Conservation (phyloP, 225 moss, liverwort and hornwort species). For the Polytrichum commune region DNA sequence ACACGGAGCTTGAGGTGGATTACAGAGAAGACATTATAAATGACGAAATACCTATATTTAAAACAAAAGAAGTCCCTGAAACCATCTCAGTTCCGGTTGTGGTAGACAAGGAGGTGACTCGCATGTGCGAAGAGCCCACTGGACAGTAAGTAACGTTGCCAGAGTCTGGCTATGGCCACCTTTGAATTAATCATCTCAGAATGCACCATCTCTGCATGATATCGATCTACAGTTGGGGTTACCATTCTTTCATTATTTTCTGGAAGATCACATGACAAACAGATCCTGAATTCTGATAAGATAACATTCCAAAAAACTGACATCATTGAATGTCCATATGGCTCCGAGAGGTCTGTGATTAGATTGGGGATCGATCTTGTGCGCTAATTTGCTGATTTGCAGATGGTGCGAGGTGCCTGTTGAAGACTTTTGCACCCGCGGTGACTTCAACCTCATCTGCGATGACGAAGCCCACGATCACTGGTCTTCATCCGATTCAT, state of each 20-base stretch:
- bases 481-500: not conserved
- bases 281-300: too few species aligned
- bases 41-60: not conserved
- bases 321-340: too few species aligned
- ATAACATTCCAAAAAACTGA: too few species aligned
- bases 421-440: conserved; percentile 18
- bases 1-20: not conserved
- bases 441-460: conserved; percentile 22
- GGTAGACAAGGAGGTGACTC: conserved; percentile 14
- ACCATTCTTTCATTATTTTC: too few species aligned
- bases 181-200: not conserved
- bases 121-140: conserved; percentile 20
- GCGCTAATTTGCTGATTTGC: not conserved
- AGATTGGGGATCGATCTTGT: too few species aligned
- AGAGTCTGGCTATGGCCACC: not conserved
- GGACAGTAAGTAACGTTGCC: conserved; percentile 13
- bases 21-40: conserved; percentile 4
- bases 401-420: conserved; percentile 18
- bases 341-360: not conserved
- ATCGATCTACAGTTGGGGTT: too few species aligned
- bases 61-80: conserved; percentile 12
- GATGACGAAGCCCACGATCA: conserved; percentile 14
- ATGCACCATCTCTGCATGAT: too few species aligned
- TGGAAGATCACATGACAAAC: too few species aligned
- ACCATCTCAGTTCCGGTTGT: conserved; percentile 16